Base-by-base conservation (phyloP, 345 rosid genomes). In the Noccaea caerulescens region DNA sequence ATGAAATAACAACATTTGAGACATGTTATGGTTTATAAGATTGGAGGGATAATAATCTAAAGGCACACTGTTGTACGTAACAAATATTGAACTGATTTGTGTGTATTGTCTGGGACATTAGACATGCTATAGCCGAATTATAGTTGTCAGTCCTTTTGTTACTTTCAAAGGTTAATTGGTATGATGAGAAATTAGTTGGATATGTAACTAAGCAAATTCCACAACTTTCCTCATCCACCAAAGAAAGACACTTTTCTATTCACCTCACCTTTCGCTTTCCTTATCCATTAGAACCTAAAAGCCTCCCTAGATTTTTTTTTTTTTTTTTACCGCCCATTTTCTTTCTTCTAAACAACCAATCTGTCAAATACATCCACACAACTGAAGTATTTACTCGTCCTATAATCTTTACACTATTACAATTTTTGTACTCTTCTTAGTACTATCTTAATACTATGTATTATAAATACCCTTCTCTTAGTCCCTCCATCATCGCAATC, bases 231-330 rank as follows among this genome's bases (percentile, higher is more conserved):
- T 53, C 16, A 60, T 72, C 42, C 43, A 72, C 71, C 50, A 58
- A 66, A 58, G 38, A 58, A 50, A 67, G 4, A 32, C 11, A 51
- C 3, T 25, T n/a, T 45, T 46, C 1, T 63, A n/a, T 41, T n/a
- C 54, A 50, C 78, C 78, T 59, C 56, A 74, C 20, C 68, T 66
- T 41, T 74, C 72, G 61, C 49, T 74, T 66, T 74, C 78, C 53
- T 66, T 74, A 74, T 66, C 78, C 71, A 46, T 56, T 57, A 13
- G 36, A 63, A n/a, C 20, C 58, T 30, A n/a, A 69, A 23, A 1
- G 10, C 64, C 62, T 32, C 12, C 23, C 7, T 27, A 27, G 30
- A 2, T 27, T 27, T 3, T 27, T 3, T 27, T 27, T 25, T 25
- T 27, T 3, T 27, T 3, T 27, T 27, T 27, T 27, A 27, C 30